phyloP scores from a whole-genome alignment of 768 basidiomycete species.

The Leucosporidium scottii region DNA sequence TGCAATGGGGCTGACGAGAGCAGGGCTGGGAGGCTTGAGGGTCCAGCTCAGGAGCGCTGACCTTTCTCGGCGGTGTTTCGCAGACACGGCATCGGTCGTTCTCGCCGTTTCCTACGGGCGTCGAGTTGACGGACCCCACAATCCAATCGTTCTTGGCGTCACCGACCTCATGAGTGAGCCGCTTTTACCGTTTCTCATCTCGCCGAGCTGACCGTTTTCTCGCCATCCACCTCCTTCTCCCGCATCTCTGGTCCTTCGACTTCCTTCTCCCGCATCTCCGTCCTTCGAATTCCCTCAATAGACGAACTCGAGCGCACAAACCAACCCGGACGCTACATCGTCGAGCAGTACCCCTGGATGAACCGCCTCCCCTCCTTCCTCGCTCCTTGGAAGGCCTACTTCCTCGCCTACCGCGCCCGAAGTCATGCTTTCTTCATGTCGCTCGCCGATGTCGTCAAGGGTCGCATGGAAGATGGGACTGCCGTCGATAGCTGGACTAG shows the following conservation, averaged over 20 bases:
- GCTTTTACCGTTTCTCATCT: too few species aligned
- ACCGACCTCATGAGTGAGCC: slow-evolving; percentile 11
- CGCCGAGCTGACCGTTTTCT: too few species aligned
- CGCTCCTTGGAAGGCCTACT: slow-evolving; percentile 27
- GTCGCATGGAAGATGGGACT: slow-evolving; percentile 7
- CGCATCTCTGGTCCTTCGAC: too few species aligned
- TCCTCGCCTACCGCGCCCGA: slow-evolving; percentile 11
- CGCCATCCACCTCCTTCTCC: too few species aligned
- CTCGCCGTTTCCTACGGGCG: slow-evolving; percentile 24
- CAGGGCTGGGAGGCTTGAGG: too few species aligned
- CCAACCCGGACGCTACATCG: slow-evolving; percentile 27
- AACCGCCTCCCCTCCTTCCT: slow-evolving; percentile 29
- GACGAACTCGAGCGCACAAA: slow-evolving; percentile 2
- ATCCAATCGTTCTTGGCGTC: slow-evolving; percentile 12
- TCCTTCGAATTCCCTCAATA: too few species aligned
- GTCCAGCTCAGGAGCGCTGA: too few species aligned
- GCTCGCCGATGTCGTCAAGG: slow-evolving; percentile 29
- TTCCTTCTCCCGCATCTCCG: too few species aligned
- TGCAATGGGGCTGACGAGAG: too few species aligned
- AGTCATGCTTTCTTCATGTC: slow-evolving; percentile 18
- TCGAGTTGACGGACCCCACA: slow-evolving; percentile 18
- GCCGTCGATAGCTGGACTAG: slow-evolving; percentile 15
- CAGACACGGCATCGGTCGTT: slow-evolving; percentile 18
- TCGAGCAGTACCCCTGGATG: slow-evolving; percentile 29
- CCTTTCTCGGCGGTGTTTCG: neutral